Evolutionary conservation across 345 rosid species (phyloP), one percentile per base, ranked within the genome.

Genomic region (Eucalyptus melliodora): DNA sequence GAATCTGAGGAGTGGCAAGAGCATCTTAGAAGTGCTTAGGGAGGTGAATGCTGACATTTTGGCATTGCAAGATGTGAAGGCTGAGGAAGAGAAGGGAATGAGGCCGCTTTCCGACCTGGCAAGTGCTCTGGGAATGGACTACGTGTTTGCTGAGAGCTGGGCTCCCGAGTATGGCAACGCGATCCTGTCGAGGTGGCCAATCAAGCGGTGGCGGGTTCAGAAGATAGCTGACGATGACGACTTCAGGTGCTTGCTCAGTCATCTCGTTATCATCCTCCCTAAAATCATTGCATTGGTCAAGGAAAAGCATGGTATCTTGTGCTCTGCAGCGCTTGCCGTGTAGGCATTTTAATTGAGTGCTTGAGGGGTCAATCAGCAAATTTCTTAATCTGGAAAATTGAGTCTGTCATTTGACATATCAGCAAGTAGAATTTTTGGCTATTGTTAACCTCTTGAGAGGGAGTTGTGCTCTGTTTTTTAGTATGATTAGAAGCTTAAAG

Each of bases 151-250:
- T 16, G 99, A 97, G 89, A 96, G 99, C 90, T 97, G 99, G 99
- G 98, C 97, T 17, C 99, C 99, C 0, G 97, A 96, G 90, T 97
- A 95, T 86, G 99, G 99, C 15, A 97, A 97, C 86, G 99, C 98
- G 5, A 90, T 97, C 91, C 88, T 97, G 67, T 96, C 99, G 4
- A 95, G 94, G 91, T 97, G 97, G 97, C 97, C 98, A 1, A 97
- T 97, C 86, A 94, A 95, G 93, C 92, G 92, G 50, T 97, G 98
- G 98, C 94, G 90, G 90, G 95, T 95, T 87, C 97, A 95, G 90
- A 95, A 94, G 92, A 97, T 97, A 44, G 99, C 97, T 2, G 94
- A 96, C 69, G 97, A 95, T 27, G 96, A 95, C 85, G 99, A 97
- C 91, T 97, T 96, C 96, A 96, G 99, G 99, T 96, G 83, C 83